Base-by-base conservation (phyloP, 441 rosid genomes). In the Biscutella laevigata region DNA sequence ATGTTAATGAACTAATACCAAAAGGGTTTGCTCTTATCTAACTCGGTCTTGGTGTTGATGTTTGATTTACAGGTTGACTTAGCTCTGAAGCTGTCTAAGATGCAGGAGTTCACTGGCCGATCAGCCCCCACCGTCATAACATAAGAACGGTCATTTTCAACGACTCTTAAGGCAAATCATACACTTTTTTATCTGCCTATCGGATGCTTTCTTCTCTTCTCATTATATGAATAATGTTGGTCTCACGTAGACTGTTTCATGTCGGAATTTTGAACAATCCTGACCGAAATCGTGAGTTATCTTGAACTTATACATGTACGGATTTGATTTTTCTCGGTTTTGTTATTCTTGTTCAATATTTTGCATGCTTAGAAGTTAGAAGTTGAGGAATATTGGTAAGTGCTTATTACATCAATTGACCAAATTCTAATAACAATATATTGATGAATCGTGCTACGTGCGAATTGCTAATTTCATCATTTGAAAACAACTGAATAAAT, bases 101-200 rank as follows among this genome's bases (percentile, higher is more conserved):
- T 88, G 97, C 62, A 78, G 77, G 84, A 78, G 71, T 84, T 75
- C 78, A 92, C 97, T 0, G 92, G 92, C 61, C 86, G 99, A 71
- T 82, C 86, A 25, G 77, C 97, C n/a, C 97, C 97, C 0, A 88
- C 99, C 1, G 99, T 86, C 59, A 86, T 86, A 50, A 86, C 99
- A 62, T 88, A 78, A 66, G 45, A 59, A 44, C 5, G 7, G 39
- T 44, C 61, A 44, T 52, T 29, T 19, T 19, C 19, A 36, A 44
- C 16, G 4, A 24, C 59, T 28, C 27, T 22, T n/a, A 17, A 17
- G n/a, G n/a, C 46, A 28, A 51, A 15, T 22, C 60, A 43, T 16
- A 28, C 32, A 21, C 37, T 50, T 32, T 57, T 57, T 4, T 25
- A 21, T 30, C 13, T 12, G 2, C 19, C 38, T 42, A 15, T 42